These are phyloP conservation scores for Leucogyrophana mollusca DNA, from an alignment of 768 basidiomycete genomes.

Conservation along the genomic window DNA sequence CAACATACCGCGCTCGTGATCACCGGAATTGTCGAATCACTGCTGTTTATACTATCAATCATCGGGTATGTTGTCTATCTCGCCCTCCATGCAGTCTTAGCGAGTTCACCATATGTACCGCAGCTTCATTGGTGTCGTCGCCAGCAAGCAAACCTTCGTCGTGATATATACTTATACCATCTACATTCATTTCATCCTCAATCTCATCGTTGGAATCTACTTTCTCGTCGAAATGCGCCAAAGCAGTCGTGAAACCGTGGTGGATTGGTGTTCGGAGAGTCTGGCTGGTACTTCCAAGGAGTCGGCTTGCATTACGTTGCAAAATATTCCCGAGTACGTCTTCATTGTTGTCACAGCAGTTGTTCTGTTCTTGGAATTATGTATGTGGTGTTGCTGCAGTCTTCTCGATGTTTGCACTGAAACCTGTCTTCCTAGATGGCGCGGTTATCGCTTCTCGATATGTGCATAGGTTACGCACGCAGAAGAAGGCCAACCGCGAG, in stretches of 20 bases:
- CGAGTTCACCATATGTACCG: not conserved
- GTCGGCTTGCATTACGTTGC: conserved; percentile 43
- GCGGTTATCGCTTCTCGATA: conserved; percentile 53
- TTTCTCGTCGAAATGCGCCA: conserved; percentile 49
- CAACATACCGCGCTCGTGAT: conserved; percentile 43
- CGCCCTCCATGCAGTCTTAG: not conserved
- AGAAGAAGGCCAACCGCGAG: conserved; percentile 44
- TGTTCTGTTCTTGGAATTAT: conserved; percentile 53
- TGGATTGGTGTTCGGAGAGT: conserved; percentile 44
- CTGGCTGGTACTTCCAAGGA: conserved; percentile 40
- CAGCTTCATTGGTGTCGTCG: conserved; percentile 63
- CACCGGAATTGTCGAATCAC: conserved; percentile 51
- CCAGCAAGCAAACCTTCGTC: conserved; percentile 60
- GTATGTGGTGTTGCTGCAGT: conserved; percentile 40
- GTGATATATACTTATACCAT: conserved; percentile 55
- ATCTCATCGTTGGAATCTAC: conserved; percentile 50
- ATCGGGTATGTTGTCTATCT: conserved; percentile 46
- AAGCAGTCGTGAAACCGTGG: conserved; percentile 41
- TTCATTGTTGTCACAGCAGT: conserved; percentile 43
- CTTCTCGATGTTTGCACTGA: conserved; percentile 2
- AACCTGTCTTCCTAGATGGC: conserved; percentile 41
- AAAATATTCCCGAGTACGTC: conserved; percentile 42
- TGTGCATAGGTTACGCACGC: conserved; percentile 47
- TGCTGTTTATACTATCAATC: conserved; percentile 51
- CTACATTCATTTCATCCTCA: conserved; percentile 57